Evolutionary conservation across 116 monocot species (phyloP).

Genomic region (Dioscorea cayenensis): DNA sequence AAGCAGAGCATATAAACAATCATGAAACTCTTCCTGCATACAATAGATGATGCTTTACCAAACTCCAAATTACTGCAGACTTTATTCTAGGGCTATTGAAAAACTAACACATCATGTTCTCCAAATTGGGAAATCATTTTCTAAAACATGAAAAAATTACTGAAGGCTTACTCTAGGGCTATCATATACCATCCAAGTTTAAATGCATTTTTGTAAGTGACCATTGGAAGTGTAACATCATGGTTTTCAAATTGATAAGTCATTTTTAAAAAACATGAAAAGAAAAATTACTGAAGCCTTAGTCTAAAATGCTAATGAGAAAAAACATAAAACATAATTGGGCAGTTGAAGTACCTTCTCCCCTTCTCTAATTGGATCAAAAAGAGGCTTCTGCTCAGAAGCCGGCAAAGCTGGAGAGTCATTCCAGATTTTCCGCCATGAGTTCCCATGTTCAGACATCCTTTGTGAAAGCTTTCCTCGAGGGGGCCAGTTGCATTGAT

Average conservation of each 20-base stretch:
- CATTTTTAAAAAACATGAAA: neutral
- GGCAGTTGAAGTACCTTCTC: constrained; percentile 58
- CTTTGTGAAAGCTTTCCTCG: constrained; percentile 77
- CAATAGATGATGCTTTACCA: too few species aligned
- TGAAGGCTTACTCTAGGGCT: too few species aligned
- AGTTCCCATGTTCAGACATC: constrained; percentile 86
- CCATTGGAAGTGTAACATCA: neutral
- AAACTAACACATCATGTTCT: too few species aligned
- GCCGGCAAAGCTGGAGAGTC: constrained; percentile 63
- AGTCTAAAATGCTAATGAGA: neutral
- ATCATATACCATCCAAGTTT: neutral
- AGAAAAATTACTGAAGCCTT: neutral
- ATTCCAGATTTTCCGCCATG: constrained; percentile 91
- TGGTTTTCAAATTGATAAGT: neutral
- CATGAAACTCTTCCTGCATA: too few species aligned
- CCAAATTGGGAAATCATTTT: too few species aligned
- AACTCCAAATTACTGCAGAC: too few species aligned
- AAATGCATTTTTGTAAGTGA: neutral
- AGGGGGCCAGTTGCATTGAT: constrained; percentile 59
- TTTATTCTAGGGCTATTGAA: too few species aligned
- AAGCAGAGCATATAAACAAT: too few species aligned
- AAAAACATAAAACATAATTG: neutral
- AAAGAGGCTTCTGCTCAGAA: constrained; percentile 74
- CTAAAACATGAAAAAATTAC: too few species aligned
- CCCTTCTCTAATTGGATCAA: constrained; percentile 88